These are phyloP conservation scores for Colletotrichum tropicicola DNA, from an alignment of 2,329 filamentous ascomycete species.

Conservation along the genomic window DNA sequence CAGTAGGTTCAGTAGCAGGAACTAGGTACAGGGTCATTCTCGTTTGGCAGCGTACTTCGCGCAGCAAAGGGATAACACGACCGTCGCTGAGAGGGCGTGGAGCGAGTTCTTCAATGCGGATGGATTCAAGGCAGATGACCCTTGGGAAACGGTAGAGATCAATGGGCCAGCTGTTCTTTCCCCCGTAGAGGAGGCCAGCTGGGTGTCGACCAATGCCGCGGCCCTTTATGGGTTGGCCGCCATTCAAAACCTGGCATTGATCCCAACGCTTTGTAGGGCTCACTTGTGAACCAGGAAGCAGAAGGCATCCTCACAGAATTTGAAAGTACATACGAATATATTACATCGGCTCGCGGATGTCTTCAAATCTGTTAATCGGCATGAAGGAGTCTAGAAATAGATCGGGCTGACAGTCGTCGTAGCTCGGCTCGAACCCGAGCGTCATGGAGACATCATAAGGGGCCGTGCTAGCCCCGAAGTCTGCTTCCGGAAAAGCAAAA, in stretches of 20 bases:
- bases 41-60: not conserved
- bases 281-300: too few species aligned
- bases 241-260: not conserved
- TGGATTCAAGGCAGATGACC: not conserved
- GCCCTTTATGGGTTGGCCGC: not conserved
- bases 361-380: not conserved
- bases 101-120: not conserved
- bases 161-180: not conserved
- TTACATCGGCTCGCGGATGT: not conserved
- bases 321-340: not conserved
- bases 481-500: not conserved
- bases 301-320: too few species aligned
- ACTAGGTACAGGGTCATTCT: not conserved
- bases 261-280: not conserved
- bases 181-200: not conserved
- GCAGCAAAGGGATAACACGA: not conserved
- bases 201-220: not conserved
- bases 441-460: constrained; percentile 13
- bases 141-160: not conserved
- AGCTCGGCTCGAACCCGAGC: constrained; percentile 18
- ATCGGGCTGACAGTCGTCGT: constrained; percentile 17
- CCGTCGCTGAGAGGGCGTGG: not conserved
- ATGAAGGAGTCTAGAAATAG: constrained; percentile 19
- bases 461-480: not conserved
- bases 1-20: not conserved